Evolutionary conservation across 2,329 filamentous ascomycete genomes (phyloP).

Genomic region (Fusarium sp.): DNA sequence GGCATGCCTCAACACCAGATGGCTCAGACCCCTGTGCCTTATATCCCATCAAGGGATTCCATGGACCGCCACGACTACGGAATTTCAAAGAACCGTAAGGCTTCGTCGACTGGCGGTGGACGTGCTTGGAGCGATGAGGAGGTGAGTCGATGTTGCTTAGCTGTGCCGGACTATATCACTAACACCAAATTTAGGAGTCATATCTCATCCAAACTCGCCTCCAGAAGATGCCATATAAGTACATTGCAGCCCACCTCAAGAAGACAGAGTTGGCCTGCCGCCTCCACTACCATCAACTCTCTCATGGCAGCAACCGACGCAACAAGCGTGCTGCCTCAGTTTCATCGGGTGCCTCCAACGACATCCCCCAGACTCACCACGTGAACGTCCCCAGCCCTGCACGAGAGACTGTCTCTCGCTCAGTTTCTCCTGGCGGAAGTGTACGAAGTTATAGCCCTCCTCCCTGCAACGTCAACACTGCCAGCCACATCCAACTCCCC

Average conservation of each 20-base stretch:
- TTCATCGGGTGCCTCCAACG: conserved; percentile 66
- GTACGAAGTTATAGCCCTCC: conserved; percentile 55
- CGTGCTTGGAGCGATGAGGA: conserved; percentile 88
- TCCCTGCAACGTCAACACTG: conserved; percentile 51
- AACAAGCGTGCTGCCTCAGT: conserved; percentile 80
- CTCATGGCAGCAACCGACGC: conserved; percentile 81
- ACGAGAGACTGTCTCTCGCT: conserved; percentile 58
- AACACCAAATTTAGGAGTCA: conserved; percentile 66
- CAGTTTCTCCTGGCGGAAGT: conserved; percentile 58
- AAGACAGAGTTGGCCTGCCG: conserved; percentile 90
- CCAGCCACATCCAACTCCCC: conserved; percentile 59
- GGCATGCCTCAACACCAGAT: conserved; percentile 63
- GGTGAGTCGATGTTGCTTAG: conserved; percentile 56
- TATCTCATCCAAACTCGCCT: conserved; percentile 85
- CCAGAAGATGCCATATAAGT: conserved; percentile 91
- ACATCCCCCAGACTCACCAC: conserved; percentile 59
- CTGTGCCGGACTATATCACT: conserved; percentile 7
- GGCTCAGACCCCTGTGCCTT: conserved; percentile 54
- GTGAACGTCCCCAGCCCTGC: conserved; percentile 60
- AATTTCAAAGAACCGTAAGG: conserved; percentile 72
- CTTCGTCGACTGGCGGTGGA: conserved; percentile 76
- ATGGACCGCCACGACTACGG: conserved; percentile 68
- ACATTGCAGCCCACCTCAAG: conserved; percentile 84
- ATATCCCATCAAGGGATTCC: conserved; percentile 62
- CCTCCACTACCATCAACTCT: conserved; percentile 87